Conservation (phyloP, 805 yeast genomes). For the Zygosaccharomyces kombuchaensis region DNA sequence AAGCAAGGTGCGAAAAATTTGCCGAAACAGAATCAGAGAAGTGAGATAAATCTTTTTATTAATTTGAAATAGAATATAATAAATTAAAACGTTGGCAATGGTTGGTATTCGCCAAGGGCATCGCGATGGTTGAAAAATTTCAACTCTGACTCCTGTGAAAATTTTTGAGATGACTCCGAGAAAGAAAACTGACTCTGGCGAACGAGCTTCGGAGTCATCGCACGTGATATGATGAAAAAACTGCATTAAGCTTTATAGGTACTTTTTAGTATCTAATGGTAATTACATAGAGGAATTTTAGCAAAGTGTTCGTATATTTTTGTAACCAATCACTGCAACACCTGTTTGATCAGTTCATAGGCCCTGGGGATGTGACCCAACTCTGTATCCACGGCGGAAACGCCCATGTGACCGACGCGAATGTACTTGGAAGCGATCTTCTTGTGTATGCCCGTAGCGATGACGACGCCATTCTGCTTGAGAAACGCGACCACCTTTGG, state of each 20-base stretch:
- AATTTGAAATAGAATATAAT: not conserved
- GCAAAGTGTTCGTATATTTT: not conserved
- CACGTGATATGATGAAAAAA: constrained; percentile 1
- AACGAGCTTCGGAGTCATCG: not conserved
- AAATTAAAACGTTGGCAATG: not conserved
- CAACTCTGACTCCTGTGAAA: constrained; percentile 1
- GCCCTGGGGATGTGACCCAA: constrained; percentile 52
- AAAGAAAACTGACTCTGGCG: not conserved
- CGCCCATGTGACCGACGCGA: constrained; percentile 97
- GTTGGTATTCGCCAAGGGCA: not conserved
- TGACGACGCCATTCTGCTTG: constrained; percentile 60
- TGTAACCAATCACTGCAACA: constrained; percentile 34
- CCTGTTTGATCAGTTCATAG: constrained; percentile 42
- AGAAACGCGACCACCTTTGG: constrained; percentile 55
- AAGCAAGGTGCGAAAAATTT: not conserved
- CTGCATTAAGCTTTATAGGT: too few species aligned
- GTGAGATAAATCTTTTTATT: not conserved
- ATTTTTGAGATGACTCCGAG: not conserved
- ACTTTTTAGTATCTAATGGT: too few species aligned
- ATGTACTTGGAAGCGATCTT: constrained; percentile 77
- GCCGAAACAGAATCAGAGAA: not conserved
- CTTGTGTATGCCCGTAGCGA: constrained; percentile 89
- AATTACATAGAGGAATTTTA: too few species aligned
- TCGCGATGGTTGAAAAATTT: constrained; percentile 5
- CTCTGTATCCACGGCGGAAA: constrained; percentile 54